phyloP scores from a whole-genome alignment of 1,284 basidiomycete genomes.

The Malassezia globosa region DNA sequence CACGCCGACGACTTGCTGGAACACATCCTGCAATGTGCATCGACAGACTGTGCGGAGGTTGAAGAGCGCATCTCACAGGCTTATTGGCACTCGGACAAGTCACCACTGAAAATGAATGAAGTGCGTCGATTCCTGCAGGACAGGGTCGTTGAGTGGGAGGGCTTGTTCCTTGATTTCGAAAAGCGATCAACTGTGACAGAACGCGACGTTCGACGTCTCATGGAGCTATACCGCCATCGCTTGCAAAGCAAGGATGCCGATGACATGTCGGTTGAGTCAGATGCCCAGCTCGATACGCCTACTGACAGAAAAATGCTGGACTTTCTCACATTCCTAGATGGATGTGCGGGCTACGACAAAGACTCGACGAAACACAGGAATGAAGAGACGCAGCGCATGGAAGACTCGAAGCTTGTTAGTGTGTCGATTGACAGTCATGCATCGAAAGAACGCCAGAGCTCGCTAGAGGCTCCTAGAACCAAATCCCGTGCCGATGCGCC shows the following conservation, averaged over 20 bases:
- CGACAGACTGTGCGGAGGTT: constrained; percentile 54
- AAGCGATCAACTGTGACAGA: constrained; percentile 49
- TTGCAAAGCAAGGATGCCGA: not conserved
- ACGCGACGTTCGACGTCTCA: constrained; percentile 47
- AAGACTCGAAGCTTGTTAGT: not conserved
- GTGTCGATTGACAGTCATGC: not conserved
- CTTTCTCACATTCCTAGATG: not conserved
- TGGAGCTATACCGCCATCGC: constrained; percentile 49
- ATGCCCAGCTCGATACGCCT: not conserved
- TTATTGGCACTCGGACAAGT: constrained; percentile 53
- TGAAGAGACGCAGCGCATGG: not conserved
- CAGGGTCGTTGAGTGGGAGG: constrained; percentile 90
- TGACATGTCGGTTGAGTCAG: not conserved
- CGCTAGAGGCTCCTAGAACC: too few species aligned
- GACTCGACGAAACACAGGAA: not conserved
- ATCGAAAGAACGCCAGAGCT: not conserved
- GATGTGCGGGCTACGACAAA: not conserved
- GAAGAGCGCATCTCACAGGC: constrained; percentile 59
- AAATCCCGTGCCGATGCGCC: too few species aligned
- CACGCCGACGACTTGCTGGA: constrained; percentile 23
- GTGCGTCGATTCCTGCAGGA: constrained; percentile 80
- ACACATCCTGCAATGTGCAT: constrained; percentile 20
- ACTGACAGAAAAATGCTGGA: constrained; percentile 2
- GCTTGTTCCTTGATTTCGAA: constrained; percentile 58
- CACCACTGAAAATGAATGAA: constrained; percentile 68